These are phyloP conservation scores for Vicia villosa DNA, from an alignment of 306 rosid species.

Conservation along the genomic window DNA sequence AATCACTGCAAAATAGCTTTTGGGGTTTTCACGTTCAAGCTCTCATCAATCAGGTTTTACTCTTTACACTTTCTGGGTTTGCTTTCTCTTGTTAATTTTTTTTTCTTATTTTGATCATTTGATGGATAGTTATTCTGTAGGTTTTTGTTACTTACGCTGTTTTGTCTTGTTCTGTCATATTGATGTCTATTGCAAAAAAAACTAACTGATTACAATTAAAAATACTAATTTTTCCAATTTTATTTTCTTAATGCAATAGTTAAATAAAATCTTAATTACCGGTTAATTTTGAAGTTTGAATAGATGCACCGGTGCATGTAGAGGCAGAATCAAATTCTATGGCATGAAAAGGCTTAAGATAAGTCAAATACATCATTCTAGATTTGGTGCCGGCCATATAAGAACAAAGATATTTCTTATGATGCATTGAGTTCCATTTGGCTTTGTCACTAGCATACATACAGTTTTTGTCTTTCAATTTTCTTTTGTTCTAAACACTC, in stretches of 20 bases:
- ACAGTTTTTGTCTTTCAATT: background rate
- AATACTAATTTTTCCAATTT: background rate
- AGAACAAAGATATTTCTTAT: background rate
- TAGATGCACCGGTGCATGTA: background rate
- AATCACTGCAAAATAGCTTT: background rate
- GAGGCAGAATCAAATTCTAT: background rate
- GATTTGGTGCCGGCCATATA: slow-evolving; percentile 3
- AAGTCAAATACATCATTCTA: background rate
- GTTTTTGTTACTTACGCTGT: background rate
- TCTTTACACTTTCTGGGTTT: background rate
- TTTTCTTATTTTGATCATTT: no score
- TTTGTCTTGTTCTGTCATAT: background rate
- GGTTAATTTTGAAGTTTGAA: background rate
- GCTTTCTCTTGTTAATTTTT: background rate
- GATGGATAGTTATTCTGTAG: background rate
- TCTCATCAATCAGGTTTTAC: background rate
- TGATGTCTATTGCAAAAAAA: background rate
- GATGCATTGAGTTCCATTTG: slow-evolving; percentile 1
- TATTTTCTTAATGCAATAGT: background rate
- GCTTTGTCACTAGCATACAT: slow-evolving; percentile 8
- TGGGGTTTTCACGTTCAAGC: background rate
- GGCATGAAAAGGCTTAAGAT: background rate
- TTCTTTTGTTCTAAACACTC: background rate
- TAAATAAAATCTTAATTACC: background rate
- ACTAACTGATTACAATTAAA: background rate